phyloP scores from a whole-genome alignment of 176 grass and related monocot genomes.

The Cocos nucifera region DNA sequence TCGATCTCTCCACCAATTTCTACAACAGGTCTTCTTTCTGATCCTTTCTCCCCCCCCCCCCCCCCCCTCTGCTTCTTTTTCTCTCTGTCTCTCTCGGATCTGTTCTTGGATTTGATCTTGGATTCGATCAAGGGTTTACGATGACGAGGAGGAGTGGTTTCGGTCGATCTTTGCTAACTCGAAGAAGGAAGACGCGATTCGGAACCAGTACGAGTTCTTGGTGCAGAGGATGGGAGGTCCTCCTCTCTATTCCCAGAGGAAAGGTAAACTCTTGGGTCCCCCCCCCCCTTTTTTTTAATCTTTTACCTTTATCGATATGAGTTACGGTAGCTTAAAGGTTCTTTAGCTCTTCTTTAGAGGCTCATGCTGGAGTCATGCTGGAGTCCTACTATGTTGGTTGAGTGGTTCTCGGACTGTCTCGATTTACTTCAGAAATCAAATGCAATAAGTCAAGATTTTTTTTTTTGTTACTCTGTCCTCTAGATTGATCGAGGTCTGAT shows the following conservation, averaged over 20 bases:
- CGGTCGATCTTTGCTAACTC: slow-evolving; percentile 68
- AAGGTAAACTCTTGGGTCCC: slow-evolving; percentile 29
- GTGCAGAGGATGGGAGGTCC: slow-evolving; percentile 96
- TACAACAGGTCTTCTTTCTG: slow-evolving; percentile 51
- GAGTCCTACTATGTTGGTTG: too few species aligned
- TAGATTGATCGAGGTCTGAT: too few species aligned
- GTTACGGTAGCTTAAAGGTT: too few species aligned
- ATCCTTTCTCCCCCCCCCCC: neutral
- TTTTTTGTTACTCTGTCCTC: too few species aligned
- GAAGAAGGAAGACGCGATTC: slow-evolving; percentile 91
- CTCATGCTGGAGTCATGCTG: too few species aligned
- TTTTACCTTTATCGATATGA: neutral
- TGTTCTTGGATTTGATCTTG: neutral
- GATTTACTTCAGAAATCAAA: too few species aligned
- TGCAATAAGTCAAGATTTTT: too few species aligned
- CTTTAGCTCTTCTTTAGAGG: too few species aligned
- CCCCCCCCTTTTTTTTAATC: neutral
- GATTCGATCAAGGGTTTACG: slow-evolving; percentile 39
- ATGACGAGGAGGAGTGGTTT: slow-evolving; percentile 94
- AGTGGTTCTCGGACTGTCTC: too few species aligned
- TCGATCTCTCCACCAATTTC: slow-evolving; percentile 94
- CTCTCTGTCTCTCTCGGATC: neutral
- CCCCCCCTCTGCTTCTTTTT: neutral
- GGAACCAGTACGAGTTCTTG: slow-evolving; percentile 95
- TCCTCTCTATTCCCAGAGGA: slow-evolving; percentile 71